Base-by-base conservation (phyloP, 2,329 filamentous ascomycete species). In the Epichloe hybrida region DNA sequence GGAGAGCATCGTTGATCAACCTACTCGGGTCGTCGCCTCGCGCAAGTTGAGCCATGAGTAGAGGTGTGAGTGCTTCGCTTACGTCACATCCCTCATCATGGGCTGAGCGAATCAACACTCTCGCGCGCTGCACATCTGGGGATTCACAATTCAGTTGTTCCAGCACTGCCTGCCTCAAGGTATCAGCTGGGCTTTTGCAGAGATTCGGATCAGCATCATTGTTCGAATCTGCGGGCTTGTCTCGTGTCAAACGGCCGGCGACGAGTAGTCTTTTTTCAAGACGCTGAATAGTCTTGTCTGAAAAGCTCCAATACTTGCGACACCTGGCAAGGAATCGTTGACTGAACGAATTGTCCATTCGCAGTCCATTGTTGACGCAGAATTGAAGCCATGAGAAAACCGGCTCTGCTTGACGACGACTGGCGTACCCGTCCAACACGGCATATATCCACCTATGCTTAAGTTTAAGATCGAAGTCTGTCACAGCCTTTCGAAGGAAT, bases 161-260 rank as follows among this genome's bases (percentile, higher is more conserved):
- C 9, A 68, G 56, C 8, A 79, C 69, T 8, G 71, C 74, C 5
- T 77, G 62, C n/a, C 70, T 68, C 13, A 79, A 64, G 49, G 70
- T 12, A 27, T 44, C 13, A 4, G 17, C 12, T 2, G 48, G 36
- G 4, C 1, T n/a, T 5, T n/a, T 35, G 37, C 4, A 15, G 21
- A 5, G 20, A 38, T 34, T 11, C 6, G 12, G 3, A 36, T 13
- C 8, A 3, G n/a, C 27, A 21, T 7, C 31, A 7, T n/a, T 15
- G 37, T 11, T 21, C 27, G 5, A 4, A 17, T 12, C 6, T 4
- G 27, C 11, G 4, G 42, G 20, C 47, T 41, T 64, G 58, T 75
- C 31, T 20, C 21, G 17, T 70, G 68, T 12, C 77, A 64, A 49
- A 70, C 20, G 36, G 45, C 20, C 34, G n/a, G 11, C 20, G 15